Evolutionary conservation across 768 basidiomycete genomes (phyloP).

Genomic region (Paxillus rubicundulus): DNA sequence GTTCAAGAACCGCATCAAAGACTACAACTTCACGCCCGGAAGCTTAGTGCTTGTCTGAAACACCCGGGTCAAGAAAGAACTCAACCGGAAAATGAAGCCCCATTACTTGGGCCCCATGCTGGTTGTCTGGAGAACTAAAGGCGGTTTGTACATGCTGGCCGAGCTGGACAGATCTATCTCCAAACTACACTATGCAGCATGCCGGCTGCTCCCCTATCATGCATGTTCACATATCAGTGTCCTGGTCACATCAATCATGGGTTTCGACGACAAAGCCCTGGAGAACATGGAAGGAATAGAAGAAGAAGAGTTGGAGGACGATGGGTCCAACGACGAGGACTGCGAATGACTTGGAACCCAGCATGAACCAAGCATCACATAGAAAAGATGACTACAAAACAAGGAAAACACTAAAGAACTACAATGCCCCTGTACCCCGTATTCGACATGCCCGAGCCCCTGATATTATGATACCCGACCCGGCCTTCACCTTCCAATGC

Average conservation of each 20-base stretch:
- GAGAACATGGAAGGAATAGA: background rate
- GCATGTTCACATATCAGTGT: background rate
- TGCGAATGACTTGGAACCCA: no score
- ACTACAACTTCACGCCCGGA: background rate
- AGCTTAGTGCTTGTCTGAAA: background rate
- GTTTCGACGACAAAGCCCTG: background rate
- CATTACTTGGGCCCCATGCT: conserved; percentile 27
- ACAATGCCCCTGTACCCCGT: no score
- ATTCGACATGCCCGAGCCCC: no score
- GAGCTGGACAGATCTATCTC: conserved; percentile 26
- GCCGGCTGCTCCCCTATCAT: conserved; percentile 21
- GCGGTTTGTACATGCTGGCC: conserved; percentile 24
- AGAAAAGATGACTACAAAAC: no score
- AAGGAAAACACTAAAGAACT: no score
- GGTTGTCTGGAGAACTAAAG: conserved; percentile 17
- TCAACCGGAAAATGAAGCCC: conserved; percentile 24
- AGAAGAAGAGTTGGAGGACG: no score
- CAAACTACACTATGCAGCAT: conserved; percentile 14
- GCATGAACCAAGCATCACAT: no score
- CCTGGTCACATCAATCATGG: background rate
- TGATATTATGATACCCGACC: no score
- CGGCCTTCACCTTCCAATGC: no score
- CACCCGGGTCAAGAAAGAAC: background rate
- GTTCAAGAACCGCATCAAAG: background rate
- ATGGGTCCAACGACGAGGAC: no score